Conservation (phyloP, 331 rosid species). For the Cydonia oblonga region DNA sequence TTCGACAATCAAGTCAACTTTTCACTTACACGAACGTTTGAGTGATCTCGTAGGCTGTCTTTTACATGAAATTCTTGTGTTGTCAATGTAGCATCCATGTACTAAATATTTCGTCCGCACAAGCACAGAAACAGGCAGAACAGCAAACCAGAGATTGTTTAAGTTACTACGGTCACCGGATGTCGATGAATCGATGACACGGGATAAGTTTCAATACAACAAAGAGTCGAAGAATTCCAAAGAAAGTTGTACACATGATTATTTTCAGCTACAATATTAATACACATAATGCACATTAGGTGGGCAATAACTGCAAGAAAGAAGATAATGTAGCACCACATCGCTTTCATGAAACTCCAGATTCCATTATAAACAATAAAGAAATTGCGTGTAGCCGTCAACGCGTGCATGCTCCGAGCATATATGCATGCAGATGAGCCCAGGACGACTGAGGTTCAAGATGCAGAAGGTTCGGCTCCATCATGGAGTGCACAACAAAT, state of each 20-base stretch:
- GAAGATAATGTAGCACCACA: not conserved
- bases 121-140: not conserved
- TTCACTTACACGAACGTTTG: not conserved
- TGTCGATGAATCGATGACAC: not conserved
- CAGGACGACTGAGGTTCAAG: conserved; percentile 17
- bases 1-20: not conserved
- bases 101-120: not conserved
- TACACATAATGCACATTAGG: not conserved
- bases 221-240: not conserved
- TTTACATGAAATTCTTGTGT: not conserved
- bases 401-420: not conserved
- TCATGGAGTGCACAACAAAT: conserved; percentile 93
- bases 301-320: not conserved
- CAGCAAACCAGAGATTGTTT: not conserved
- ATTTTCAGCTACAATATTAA: not conserved
- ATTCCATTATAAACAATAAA: not conserved
- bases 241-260: not conserved
- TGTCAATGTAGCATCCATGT: not conserved
- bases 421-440: not conserved
- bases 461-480: conserved; percentile 72
- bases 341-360: not conserved
- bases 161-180: not conserved
- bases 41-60: not conserved
- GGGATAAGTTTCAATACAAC: not conserved
- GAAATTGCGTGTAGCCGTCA: not conserved